Conservation (phyloP, 2,329 filamentous ascomycete genomes). For the Hymenoscyphus linearis region DNA sequence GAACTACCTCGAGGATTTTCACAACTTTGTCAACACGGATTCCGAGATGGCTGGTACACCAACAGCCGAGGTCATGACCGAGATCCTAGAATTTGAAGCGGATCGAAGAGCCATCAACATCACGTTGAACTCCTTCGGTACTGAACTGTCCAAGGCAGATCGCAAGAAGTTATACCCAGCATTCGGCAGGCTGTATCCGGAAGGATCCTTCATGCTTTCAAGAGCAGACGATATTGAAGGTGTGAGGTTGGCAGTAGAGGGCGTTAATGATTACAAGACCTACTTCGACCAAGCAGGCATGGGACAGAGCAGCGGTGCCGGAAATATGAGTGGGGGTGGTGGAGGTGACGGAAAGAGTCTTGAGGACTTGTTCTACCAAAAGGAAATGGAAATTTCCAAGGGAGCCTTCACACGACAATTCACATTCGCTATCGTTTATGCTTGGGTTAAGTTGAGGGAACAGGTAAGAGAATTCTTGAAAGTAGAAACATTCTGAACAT, state of each 20-base stretch:
- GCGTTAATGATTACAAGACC: constrained; percentile 85
- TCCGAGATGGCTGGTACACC: constrained; percentile 82
- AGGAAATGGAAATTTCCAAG: constrained; percentile 99
- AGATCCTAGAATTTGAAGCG: constrained; percentile 94
- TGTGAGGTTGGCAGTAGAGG: constrained; percentile 88
- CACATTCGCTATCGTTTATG: constrained; percentile 89
- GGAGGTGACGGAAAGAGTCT: constrained; percentile 80
- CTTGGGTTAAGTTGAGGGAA: constrained; percentile 95
- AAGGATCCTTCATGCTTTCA: constrained; percentile 91
- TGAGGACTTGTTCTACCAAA: constrained; percentile 98
- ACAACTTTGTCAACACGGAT: constrained; percentile 87
- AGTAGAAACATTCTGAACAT: constrained; percentile 6
- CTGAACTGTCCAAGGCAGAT: constrained; percentile 87
- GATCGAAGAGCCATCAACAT: constrained; percentile 98
- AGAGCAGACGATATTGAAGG: constrained; percentile 92
- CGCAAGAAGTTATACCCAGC: constrained; percentile 93
- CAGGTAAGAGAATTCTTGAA: constrained; percentile 58
- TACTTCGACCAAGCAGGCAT: constrained; percentile 92
- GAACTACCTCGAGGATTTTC: constrained; percentile 98
- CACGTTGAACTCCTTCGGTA: constrained; percentile 97
- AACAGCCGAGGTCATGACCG: constrained; percentile 90
- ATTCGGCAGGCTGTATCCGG: constrained; percentile 87
- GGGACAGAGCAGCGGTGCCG: constrained; percentile 68
- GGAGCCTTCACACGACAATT: constrained; percentile 93
- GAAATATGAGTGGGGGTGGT: constrained; percentile 80